These are phyloP conservation scores for Exophiala dermatitidis DNA, from an alignment of 2,329 filamentous ascomycete genomes.

Conservation along the genomic window DNA sequence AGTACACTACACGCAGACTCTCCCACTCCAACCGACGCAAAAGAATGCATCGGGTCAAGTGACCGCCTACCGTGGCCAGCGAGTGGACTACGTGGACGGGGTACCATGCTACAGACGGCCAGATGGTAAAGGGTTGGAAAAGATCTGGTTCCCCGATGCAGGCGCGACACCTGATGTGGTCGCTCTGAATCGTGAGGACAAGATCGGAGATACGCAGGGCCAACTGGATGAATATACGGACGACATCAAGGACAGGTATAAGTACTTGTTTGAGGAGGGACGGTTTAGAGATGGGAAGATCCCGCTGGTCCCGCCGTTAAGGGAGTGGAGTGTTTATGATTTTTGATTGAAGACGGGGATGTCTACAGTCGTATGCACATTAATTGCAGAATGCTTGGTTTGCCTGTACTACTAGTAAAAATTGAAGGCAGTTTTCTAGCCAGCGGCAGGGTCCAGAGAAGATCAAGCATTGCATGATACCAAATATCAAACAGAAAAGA, in stretches of 20 bases:
- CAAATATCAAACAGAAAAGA: too few species aligned
- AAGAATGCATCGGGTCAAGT: slow-evolving; percentile 36
- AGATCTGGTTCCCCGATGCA: slow-evolving; percentile 68
- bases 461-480: too few species aligned
- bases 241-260: slow-evolving; percentile 56
- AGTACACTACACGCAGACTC: slow-evolving; percentile 23
- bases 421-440: too few species aligned
- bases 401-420: too few species aligned
- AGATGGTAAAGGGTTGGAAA: slow-evolving; percentile 52
- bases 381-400: too few species aligned
- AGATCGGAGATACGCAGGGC: slow-evolving; percentile 31
- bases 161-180: slow-evolving; percentile 44
- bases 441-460: too few species aligned
- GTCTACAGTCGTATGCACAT: background rate
- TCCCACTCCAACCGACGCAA: slow-evolving; percentile 35
- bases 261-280: slow-evolving; percentile 57
- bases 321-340: slow-evolving; percentile 68
- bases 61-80: slow-evolving; percentile 55
- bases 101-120: slow-evolving; percentile 46
- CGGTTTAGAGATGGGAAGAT: slow-evolving; percentile 62
- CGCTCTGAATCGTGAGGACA: slow-evolving; percentile 44
- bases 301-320: slow-evolving; percentile 68
- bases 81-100: slow-evolving; percentile 47
- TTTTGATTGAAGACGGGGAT: slow-evolving; percentile 42
- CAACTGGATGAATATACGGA: slow-evolving; percentile 52